Evolutionary conservation across 495 filamentous ascomycete genomes (phyloP).

Genomic region (Talaromyces adpressus): DNA sequence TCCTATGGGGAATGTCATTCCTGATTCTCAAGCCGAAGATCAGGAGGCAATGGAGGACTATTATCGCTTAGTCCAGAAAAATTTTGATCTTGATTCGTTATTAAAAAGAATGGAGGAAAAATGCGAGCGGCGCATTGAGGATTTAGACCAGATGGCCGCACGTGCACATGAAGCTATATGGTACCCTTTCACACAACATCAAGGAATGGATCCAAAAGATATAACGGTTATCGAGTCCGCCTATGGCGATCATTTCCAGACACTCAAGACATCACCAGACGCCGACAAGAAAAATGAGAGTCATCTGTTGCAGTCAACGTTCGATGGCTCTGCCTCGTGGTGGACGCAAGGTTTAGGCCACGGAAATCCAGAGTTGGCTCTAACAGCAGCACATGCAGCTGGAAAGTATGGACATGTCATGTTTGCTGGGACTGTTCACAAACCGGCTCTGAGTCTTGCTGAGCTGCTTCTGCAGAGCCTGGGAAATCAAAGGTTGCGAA

Average conservation of each 20-base stretch:
- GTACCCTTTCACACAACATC: conserved; percentile 79
- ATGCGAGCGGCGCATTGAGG: conserved; percentile 45
- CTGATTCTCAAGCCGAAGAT: conserved; percentile 36
- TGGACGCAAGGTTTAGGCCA: conserved; percentile 83
- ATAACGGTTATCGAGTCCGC: conserved; percentile 71
- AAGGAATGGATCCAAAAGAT: conserved; percentile 45
- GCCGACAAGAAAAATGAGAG: conserved; percentile 11
- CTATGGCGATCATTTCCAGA: conserved; percentile 67
- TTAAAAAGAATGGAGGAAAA: conserved; percentile 39
- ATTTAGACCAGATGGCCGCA: conserved; percentile 50
- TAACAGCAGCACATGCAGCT: conserved; percentile 69
- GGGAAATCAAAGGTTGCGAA: conserved; percentile 51
- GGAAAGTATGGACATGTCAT: conserved; percentile 83
- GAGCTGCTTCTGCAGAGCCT: conserved; percentile 48
- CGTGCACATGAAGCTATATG: conserved; percentile 57
- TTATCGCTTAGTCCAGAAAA: conserved; percentile 37
- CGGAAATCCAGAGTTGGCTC: conserved; percentile 56
- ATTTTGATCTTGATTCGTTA: conserved; percentile 28
- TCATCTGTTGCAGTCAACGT: conserved; percentile 48
- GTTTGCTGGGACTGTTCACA: conserved; percentile 67
- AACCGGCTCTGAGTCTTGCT: conserved; percentile 61
- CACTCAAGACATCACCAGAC: conserved; percentile 19
- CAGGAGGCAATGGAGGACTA: conserved; percentile 49
- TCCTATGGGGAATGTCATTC: conserved; percentile 15
- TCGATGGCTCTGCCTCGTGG: conserved; percentile 78